Base-by-base conservation (phyloP, 371 early-diverging fungal genomes). In the Mortierella sp. region DNA sequence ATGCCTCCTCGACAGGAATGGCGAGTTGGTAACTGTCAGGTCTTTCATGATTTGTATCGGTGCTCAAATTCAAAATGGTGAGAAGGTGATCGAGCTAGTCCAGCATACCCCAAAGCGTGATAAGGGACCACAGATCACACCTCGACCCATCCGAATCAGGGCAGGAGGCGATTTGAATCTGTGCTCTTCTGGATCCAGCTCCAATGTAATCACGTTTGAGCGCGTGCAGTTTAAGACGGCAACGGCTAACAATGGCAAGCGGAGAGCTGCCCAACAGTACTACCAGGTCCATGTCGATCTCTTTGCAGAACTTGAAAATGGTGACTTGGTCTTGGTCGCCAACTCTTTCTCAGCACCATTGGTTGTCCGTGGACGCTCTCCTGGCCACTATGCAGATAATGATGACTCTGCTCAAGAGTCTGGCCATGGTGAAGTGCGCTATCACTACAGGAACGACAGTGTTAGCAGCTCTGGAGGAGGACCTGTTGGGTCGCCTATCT, bases 21-120 rank as follows among this genome's bases (percentile, higher is more conserved):
- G 87, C 32, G 63, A 82, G 55, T 77, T 87, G 29, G 75, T 87
- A 61, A 84, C 85, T 35, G 88, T 92, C 17, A 85, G 77, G 29
- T 84, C 85, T 42, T 96, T 96, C 74, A 70, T 86, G 1, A 81
- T 96, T 42, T 92, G 93, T 28, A 89, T 96, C 32, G 86, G 90
- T 0, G 93, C 96, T 17, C 90, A 90, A 13, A 90, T 94, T n/a
- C 88, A 90, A 32, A 88, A 88, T 66, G 89, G 89, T 61, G 93
- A 92, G 61, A 90, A 90, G 67, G 82, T 83, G 19, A 91, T 97
- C 34, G 95, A 95, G 37, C 84, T 97, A 7, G 90, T 96, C 19
- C 97, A 97, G 83, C 96, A 96, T 70, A 97, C 98, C 7, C 91
- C 96, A 19, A 97, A 97, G 83, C 92, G 98, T 49, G 97, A 97